These are phyloP conservation scores for Monosporozyma servazzii DNA, from an alignment of 805 yeast species.

Conservation along the genomic window DNA sequence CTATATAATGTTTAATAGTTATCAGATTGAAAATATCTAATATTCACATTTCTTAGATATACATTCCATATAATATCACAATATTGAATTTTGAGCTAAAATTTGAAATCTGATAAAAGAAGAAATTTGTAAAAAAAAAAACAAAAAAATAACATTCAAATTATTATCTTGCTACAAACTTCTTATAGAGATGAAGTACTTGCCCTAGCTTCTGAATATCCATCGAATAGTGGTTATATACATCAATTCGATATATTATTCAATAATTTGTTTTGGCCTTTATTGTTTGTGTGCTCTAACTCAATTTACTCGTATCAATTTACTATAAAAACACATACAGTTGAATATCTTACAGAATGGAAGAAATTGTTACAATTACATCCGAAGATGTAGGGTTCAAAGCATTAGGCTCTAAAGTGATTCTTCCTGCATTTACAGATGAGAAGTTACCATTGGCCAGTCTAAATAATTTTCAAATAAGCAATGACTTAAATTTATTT, in stretches of 20 bases:
- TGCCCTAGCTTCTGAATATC: background rate
- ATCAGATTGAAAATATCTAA: no score
- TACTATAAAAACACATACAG: background rate
- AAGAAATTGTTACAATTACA: slow-evolving; percentile 10
- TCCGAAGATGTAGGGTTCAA: slow-evolving; percentile 41
- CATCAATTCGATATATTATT: background rate
- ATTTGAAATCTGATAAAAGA: background rate
- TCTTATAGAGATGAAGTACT: background rate
- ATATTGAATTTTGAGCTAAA: background rate
- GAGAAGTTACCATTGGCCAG: slow-evolving; percentile 32
- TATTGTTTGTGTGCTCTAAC: background rate
- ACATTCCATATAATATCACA: no score
- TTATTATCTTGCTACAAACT: background rate
- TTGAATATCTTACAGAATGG: background rate
- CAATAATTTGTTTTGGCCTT: background rate
- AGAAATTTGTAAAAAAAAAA: background rate
- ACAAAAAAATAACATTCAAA: background rate
- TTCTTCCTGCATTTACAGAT: slow-evolving; percentile 29
- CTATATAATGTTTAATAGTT: no score
- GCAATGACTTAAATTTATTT: slow-evolving; percentile 26
- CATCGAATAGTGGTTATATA: background rate
- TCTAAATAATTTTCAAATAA: slow-evolving; percentile 32
- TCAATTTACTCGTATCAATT: background rate
- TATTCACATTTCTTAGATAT: no score
- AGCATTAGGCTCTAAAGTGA: slow-evolving; percentile 25